Conservation (phyloP, 331 rosid genomes). For the Malus hybrid region DNA sequence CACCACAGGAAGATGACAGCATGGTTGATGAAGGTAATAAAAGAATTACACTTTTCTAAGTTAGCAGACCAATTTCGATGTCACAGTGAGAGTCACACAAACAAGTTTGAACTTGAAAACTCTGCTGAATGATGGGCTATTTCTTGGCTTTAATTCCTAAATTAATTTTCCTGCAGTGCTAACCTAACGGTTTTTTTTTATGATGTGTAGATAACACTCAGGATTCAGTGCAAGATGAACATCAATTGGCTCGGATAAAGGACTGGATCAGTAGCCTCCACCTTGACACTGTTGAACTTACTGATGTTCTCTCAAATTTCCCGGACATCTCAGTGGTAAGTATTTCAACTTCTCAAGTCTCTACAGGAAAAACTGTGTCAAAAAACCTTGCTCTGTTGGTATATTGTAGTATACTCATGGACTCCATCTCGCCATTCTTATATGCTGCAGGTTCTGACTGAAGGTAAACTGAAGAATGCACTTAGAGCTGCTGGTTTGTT, state of each 20-base stretch:
- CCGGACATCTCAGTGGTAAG: constrained; percentile 86
- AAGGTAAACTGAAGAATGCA: constrained; percentile 49
- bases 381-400: background rate
- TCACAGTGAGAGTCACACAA: no score
- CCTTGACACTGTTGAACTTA: constrained; percentile 56
- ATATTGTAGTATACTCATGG: background rate
- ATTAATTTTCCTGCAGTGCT: no score
- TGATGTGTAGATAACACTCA: constrained; percentile 61
- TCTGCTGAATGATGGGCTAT: background rate
- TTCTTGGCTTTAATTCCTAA: no score
- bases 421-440: constrained; percentile 19
- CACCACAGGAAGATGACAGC: constrained; percentile 36
- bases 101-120: background rate
- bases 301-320: constrained; percentile 72
- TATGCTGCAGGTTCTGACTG: constrained; percentile 72
- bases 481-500: background rate
- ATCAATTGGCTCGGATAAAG: constrained; percentile 59
- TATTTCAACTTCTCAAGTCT: constrained; percentile 1
- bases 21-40: constrained; percentile 64
- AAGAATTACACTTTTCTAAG: background rate
- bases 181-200: background rate
- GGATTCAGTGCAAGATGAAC: constrained; percentile 74
- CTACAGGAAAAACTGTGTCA: background rate
- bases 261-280: constrained; percentile 67
- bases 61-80: background rate